phyloP scores from a whole-genome alignment of 2,329 filamentous ascomycete genomes.

The Exophiala lecanii-corni region DNA sequence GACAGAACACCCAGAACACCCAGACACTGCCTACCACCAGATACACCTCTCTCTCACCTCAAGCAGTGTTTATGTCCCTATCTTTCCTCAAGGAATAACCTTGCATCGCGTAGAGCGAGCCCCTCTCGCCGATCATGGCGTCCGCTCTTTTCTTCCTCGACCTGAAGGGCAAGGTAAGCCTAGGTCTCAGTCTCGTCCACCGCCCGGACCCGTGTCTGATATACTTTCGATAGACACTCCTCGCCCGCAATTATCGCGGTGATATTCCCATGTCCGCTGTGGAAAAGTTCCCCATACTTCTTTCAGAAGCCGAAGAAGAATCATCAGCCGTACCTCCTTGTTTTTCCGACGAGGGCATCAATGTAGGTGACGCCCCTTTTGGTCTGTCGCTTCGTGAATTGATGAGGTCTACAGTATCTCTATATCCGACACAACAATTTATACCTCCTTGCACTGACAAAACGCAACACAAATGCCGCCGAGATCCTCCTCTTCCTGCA shows the following conservation, averaged over 20 bases:
- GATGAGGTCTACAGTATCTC: slow-evolving; percentile 71
- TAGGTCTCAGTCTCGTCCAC: too few relatives aligned
- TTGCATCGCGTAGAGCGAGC: too few relatives aligned
- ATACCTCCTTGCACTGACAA: slow-evolving; percentile 94
- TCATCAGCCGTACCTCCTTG: slow-evolving; percentile 95
- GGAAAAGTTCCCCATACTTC: slow-evolving; percentile 92
- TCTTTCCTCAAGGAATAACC: too few relatives aligned
- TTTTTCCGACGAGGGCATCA: slow-evolving; percentile 98
- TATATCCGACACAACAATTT: slow-evolving; percentile 99
- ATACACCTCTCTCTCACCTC: too few relatives aligned
- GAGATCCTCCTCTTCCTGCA: slow-evolving; percentile 98
- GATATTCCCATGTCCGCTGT: slow-evolving; percentile 99
- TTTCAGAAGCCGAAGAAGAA: slow-evolving; percentile 98
- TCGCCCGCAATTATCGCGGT: slow-evolving; percentile 96
- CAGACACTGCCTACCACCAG: too few relatives aligned
- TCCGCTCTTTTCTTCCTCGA: slow-evolving; percentile 98
- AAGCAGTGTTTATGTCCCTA: too few relatives aligned
- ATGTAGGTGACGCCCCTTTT: slow-evolving; percentile 57
- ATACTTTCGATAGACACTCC: slow-evolving; percentile 71
- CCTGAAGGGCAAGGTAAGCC: slow-evolving; percentile 91
- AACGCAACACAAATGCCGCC: slow-evolving; percentile 97
- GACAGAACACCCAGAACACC: too few relatives aligned
- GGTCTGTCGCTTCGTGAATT: too few relatives aligned
- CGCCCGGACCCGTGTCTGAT: too few relatives aligned
- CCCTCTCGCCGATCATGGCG: slow-evolving; percentile 62